Conservation (phyloP, 2,329 filamentous ascomycete species). For the Fusarium sp. region DNA sequence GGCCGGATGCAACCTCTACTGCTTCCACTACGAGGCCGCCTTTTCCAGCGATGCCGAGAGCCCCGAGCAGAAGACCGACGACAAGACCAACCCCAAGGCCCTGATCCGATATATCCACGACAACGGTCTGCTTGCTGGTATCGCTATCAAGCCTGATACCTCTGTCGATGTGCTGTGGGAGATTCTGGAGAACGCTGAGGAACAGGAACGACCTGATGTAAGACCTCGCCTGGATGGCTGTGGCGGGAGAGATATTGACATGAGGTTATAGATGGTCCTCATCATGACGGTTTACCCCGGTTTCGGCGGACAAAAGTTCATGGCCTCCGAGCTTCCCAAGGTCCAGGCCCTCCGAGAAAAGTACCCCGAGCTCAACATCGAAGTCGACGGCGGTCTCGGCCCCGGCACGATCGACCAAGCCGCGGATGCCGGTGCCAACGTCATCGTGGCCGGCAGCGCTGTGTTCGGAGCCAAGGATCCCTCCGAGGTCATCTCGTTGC, state of each 20-base stretch:
- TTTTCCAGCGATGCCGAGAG: constrained; percentile 87
- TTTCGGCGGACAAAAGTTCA: constrained; percentile 98
- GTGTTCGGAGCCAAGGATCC: constrained; percentile 95
- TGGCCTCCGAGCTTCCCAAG: constrained; percentile 95
- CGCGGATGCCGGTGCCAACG: constrained; percentile 94
- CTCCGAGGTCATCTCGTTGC: constrained; percentile 82
- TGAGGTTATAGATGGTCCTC: constrained; percentile 83
- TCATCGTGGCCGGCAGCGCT: constrained; percentile 96
- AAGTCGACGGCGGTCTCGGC: constrained; percentile 94
- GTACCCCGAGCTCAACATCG: constrained; percentile 95
- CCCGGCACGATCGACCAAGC: constrained; percentile 92
- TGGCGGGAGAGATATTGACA: constrained; percentile 20
- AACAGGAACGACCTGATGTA: constrained; percentile 88
- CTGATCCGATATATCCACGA: constrained; percentile 93
- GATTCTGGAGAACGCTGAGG: constrained; percentile 79
- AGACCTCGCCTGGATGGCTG: constrained; percentile 52
- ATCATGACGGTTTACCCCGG: constrained; percentile 99
- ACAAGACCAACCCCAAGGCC: constrained; percentile 83
- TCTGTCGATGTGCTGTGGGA: constrained; percentile 93
- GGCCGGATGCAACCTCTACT: constrained; percentile 98
- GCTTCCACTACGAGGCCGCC: constrained; percentile 99
- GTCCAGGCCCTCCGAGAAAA: constrained; percentile 83
- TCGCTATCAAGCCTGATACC: constrained; percentile 95
- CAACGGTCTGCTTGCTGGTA: constrained; percentile 87
- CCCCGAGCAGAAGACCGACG: constrained; percentile 75